phyloP scores from a whole-genome alignment of 2,329 filamentous ascomycete genomes.

The Aspergillus sp. region DNA sequence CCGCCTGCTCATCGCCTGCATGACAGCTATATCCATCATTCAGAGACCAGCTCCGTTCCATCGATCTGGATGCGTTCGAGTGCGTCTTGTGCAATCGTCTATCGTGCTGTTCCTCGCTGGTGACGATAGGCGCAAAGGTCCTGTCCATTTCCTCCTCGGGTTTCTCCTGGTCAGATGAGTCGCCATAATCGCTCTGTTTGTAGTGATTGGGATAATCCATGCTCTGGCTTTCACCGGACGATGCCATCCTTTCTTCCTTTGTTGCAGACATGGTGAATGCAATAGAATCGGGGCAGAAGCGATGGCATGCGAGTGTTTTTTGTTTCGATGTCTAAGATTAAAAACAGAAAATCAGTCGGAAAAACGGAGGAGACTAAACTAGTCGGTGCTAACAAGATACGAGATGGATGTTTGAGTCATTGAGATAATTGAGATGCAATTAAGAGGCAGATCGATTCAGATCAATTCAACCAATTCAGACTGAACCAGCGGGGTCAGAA shows the following conservation, averaged over 20 bases:
- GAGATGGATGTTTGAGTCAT: no score
- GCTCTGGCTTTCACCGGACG: no score
- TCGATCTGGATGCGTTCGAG: slow-evolving; percentile 18
- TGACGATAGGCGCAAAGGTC: slow-evolving; percentile 19
- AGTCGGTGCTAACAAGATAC: no score
- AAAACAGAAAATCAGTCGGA: no score
- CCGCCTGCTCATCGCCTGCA: slow-evolving; percentile 19
- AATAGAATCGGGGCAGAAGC: no score
- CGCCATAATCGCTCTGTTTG: slow-evolving; percentile 4
- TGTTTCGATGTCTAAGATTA: no score
- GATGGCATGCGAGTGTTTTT: no score
- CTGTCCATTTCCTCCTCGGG: slow-evolving; percentile 7
- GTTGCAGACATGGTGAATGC: not conserved
- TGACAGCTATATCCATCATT: slow-evolving; percentile 30
- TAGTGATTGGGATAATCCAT: not conserved
- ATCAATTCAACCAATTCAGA: no score
- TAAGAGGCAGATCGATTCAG: no score
- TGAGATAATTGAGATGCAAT: no score
- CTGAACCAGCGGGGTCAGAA: no score
- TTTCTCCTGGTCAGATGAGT: slow-evolving; percentile 4
- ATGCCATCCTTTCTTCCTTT: not conserved
- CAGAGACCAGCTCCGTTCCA: slow-evolving; percentile 31
- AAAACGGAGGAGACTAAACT: no score
- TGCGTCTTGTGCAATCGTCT: slow-evolving; percentile 13
- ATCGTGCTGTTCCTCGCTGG: slow-evolving; percentile 8